Evolutionary conservation across 179 eudicot species (phyloP).

Genomic region (Actinidia polygama): DNA sequence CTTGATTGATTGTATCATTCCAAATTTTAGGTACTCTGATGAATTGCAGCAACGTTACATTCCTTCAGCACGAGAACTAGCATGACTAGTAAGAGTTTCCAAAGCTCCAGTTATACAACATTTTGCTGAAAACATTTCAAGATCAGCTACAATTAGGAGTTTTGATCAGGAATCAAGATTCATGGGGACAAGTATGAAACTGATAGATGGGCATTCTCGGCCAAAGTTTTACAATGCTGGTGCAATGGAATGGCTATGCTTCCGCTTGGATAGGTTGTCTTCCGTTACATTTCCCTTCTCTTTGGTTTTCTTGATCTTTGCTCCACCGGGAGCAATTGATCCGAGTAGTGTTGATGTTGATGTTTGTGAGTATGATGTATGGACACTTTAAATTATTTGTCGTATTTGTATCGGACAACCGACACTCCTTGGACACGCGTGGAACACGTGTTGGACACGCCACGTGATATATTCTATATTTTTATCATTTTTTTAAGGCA

Average conservation of each 20-base stretch:
- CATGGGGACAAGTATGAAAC: constrained; percentile 47
- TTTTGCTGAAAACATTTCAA: constrained; percentile 83
- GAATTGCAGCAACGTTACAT: constrained; percentile 71
- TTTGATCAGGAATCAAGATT: constrained; percentile 78
- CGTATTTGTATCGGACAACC: too few relatives aligned
- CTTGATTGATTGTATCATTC: too few relatives aligned
- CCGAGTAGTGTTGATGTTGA: constrained; percentile 51
- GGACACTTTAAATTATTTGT: too few relatives aligned
- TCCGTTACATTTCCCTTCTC: constrained; percentile 61
- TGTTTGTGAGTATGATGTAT: too few relatives aligned
- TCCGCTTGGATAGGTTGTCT: constrained; percentile 74
- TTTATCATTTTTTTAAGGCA: too few relatives aligned
- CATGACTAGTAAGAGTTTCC: constrained; percentile 66
- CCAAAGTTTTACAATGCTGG: constrained; percentile 69
- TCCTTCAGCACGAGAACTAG: constrained; percentile 82
- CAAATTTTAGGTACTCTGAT: too few relatives aligned
- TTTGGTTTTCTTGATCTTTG: constrained; percentile 66
- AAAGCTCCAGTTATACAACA: constrained; percentile 89
- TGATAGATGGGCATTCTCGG: constrained; percentile 61
- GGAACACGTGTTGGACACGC: too few relatives aligned
- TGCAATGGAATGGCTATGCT: constrained; percentile 80
- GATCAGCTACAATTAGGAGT: constrained; percentile 81
- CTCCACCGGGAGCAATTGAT: constrained; percentile 69
- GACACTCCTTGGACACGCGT: too few relatives aligned
- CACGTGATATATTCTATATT: too few relatives aligned